These are phyloP conservation scores for Candida sanyaensis DNA, from an alignment of 1,139 yeast genomes.

Conservation along the genomic window DNA sequence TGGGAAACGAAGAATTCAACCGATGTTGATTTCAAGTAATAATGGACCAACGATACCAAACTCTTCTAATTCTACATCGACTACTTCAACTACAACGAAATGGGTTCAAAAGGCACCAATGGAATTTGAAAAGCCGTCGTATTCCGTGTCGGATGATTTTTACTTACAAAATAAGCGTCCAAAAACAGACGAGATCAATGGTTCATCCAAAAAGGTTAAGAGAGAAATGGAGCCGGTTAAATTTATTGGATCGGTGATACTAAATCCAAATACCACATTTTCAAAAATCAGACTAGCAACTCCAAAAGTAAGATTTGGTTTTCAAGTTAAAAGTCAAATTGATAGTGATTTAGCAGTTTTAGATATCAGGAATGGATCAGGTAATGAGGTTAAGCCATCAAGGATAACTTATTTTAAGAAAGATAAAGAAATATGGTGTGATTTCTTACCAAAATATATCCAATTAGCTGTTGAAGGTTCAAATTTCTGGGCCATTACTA, in stretches of 20 bases:
- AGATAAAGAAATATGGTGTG: slow-evolving; percentile 54
- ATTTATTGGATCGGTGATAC: slow-evolving; percentile 75
- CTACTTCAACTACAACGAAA: slow-evolving; percentile 4
- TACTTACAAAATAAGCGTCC: slow-evolving; percentile 35
- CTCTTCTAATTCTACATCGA: not conserved
- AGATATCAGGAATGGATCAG: slow-evolving; percentile 54
- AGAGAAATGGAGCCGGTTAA: slow-evolving; percentile 62
- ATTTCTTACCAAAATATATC: slow-evolving; percentile 51
- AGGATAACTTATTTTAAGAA: slow-evolving; percentile 44
- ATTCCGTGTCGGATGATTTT: slow-evolving; percentile 49
- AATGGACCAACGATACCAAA: slow-evolving; percentile 12
- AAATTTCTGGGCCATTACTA: slow-evolving; percentile 50
- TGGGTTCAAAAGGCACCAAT: slow-evolving; percentile 25
- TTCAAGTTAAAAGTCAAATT: slow-evolving; percentile 38
- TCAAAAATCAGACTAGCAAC: slow-evolving; percentile 79
- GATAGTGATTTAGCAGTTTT: slow-evolving; percentile 28
- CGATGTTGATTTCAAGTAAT: slow-evolving; percentile 35
- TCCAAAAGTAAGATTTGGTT: slow-evolving; percentile 68
- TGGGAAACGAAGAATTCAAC: slow-evolving; percentile 50
- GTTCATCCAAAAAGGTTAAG: slow-evolving; percentile 37
- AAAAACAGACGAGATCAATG: slow-evolving; percentile 28
- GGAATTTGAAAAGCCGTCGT: slow-evolving; percentile 68
- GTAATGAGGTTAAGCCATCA: slow-evolving; percentile 56
- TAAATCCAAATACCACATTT: slow-evolving; percentile 80
- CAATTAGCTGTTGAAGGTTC: slow-evolving; percentile 48